phyloP scores from a whole-genome alignment of 2,329 filamentous ascomycete genomes.

The Lojkania enalia region DNA sequence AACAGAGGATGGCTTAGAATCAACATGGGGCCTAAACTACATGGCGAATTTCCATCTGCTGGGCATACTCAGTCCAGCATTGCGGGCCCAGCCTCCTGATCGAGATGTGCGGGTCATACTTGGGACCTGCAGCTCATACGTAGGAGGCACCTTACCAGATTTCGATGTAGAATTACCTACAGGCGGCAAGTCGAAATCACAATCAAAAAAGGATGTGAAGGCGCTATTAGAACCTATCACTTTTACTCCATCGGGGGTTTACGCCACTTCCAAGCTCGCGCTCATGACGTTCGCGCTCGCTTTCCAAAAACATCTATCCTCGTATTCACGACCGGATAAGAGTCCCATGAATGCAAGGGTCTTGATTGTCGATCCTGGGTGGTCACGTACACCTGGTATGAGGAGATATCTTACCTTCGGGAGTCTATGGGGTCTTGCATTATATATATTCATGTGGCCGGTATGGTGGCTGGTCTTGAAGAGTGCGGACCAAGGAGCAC shows the following conservation, averaged over 20 bases:
- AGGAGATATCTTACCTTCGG: constrained; percentile 85
- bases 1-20: constrained; percentile 80
- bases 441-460: constrained; percentile 78
- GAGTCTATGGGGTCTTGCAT: constrained; percentile 73
- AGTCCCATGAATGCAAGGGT: constrained; percentile 81
- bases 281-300: constrained; percentile 87
- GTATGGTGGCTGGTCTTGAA: constrained; percentile 89
- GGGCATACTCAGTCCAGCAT: constrained; percentile 84
- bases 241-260: constrained; percentile 51
- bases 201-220: constrained; percentile 57
- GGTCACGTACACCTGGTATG: constrained; percentile 82
- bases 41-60: constrained; percentile 94
- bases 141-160: constrained; percentile 70
- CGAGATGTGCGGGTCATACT: constrained; percentile 89
- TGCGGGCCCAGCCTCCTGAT: constrained; percentile 89
- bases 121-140: constrained; percentile 85
- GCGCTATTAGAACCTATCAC: constrained; percentile 28
- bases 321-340: constrained; percentile 81
- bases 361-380: constrained; percentile 84
- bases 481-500: constrained; percentile 78
- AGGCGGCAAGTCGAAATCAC: constrained; percentile 46
- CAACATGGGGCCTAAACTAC: constrained; percentile 94
- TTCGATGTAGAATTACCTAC: constrained; percentile 53
- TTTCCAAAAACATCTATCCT: constrained; percentile 88
- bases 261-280: constrained; percentile 64